Evolutionary conservation across 306 rosid genomes (phyloP).

Genomic region (Argentina anserina): DNA sequence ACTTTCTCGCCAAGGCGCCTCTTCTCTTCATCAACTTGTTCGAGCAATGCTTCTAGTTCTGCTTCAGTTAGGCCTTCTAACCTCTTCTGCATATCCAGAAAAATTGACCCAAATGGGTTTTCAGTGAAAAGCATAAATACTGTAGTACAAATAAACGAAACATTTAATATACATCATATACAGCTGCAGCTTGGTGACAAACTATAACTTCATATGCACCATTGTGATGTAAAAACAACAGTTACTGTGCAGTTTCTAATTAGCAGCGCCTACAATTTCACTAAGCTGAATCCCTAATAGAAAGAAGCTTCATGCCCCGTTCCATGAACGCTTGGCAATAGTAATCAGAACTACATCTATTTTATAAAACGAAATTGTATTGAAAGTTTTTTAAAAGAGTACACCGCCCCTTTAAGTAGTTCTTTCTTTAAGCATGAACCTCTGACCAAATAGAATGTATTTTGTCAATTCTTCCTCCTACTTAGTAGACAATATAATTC

Average conservation of each 20-base stretch:
- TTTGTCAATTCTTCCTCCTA: neutral
- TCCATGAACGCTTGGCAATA: too few relatives aligned
- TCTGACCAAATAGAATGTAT: neutral
- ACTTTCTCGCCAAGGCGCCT: slow-evolving; percentile 49
- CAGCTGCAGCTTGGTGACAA: neutral
- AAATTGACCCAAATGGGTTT: slow-evolving; percentile 4
- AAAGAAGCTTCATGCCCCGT: neutral
- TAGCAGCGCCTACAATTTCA: neutral
- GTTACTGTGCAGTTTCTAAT: neutral
- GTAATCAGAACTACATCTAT: neutral
- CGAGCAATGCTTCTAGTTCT: slow-evolving; percentile 76
- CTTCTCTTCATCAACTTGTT: slow-evolving; percentile 97
- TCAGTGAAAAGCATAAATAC: slow-evolving; percentile 3
- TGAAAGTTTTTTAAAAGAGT: neutral
- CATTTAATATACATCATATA: too few relatives aligned
- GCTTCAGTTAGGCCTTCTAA: slow-evolving; percentile 93
- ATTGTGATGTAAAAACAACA: neutral
- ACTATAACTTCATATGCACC: neutral
- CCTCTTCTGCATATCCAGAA: slow-evolving; percentile 75
- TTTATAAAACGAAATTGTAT: neutral
- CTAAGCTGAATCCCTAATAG: neutral
- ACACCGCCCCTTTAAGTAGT: neutral
- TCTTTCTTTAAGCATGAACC: neutral
- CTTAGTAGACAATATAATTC: neutral
- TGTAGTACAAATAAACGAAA: neutral